Conservation (phyloP, 1,284 basidiomycete genomes). For the Cystobasidiaceae sp. region DNA sequence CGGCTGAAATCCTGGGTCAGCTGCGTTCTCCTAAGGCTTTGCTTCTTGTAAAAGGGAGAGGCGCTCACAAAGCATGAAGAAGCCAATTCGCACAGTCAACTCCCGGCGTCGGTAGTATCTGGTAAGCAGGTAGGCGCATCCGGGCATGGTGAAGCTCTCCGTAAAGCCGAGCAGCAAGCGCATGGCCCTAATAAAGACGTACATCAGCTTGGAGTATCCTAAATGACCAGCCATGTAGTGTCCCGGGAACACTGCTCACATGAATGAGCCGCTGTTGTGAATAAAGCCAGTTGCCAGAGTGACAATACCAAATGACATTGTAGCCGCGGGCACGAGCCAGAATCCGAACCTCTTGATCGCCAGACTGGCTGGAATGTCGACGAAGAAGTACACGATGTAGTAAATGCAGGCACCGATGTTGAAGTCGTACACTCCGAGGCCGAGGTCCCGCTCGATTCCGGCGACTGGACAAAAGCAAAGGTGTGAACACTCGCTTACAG, state of each 20-base stretch:
- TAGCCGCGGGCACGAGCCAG: constrained; percentile 35
- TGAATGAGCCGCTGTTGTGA: constrained; percentile 35
- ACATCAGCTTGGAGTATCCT: neutral
- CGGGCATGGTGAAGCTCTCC: constrained; percentile 43
- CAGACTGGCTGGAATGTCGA: constrained; percentile 40
- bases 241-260: neutral
- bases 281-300: constrained; percentile 41
- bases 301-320: constrained; percentile 37
- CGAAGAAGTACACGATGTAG: constrained; percentile 32
- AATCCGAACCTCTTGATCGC: constrained; percentile 38
- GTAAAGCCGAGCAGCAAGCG: constrained; percentile 39
- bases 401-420: constrained; percentile 30
- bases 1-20: neutral
- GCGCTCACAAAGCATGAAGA: constrained; percentile 37
- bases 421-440: constrained; percentile 26
- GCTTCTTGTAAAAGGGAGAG: constrained; percentile 21
- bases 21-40: neutral
- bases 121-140: constrained; percentile 42
- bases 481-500: no score
- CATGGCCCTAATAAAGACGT: constrained; percentile 26
- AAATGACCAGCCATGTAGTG: neutral
- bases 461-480: neutral
- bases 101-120: constrained; percentile 40
- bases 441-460: constrained; percentile 25
- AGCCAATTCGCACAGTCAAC: constrained; percentile 36